Base-by-base conservation (phyloP, 805 yeast species). In the Soucietia sequanensis region DNA sequence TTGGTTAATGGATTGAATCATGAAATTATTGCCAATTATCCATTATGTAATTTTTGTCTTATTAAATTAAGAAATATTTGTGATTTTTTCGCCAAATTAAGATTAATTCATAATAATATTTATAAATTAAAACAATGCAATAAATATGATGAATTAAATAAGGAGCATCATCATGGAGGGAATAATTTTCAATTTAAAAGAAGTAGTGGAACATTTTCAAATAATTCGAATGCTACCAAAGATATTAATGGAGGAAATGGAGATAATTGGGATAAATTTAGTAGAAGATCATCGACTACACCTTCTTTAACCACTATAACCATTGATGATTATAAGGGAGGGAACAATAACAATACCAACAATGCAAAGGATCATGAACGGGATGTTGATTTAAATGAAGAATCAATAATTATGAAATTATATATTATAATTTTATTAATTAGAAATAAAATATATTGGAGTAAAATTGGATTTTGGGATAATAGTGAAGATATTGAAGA, bases 11-110 rank as follows among this genome's bases (percentile, higher is more conserved):
- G 27, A 8, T 7, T n/a, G 9, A 38, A 27, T 18, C 55, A 52
- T 27, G 62, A 59, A 36, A 43, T 58, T 13, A 47, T 61, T 9
- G 66, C 65, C 41, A 53, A 65, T 4, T 83, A 83, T 50, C 84
- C 95, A 11, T 66, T 90, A 22, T 91, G 97, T 55, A 81, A 82
- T 41, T 81, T 79, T 48, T 91, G 98, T 60, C 70, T 93, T 30
- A 69, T 80, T 35, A 81, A 87, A 51, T 70, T 89, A 33, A 76
- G 98, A 50, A 79, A 85, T 38, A 76, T 84, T 2, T 87, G 96
- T 58, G 96, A 90, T 39, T 74, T 87, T 40, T 78, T 87, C 52
- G 84, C 89, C 26, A 82, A 83, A 47, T 58, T 91, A 44, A 73
- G 95, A 47, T 70, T 81, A 17, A 62, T 90, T 26, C 61, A 68